Conservation (phyloP, 352 stramenopile genomes). For the Achlya hypogyna region DNA sequence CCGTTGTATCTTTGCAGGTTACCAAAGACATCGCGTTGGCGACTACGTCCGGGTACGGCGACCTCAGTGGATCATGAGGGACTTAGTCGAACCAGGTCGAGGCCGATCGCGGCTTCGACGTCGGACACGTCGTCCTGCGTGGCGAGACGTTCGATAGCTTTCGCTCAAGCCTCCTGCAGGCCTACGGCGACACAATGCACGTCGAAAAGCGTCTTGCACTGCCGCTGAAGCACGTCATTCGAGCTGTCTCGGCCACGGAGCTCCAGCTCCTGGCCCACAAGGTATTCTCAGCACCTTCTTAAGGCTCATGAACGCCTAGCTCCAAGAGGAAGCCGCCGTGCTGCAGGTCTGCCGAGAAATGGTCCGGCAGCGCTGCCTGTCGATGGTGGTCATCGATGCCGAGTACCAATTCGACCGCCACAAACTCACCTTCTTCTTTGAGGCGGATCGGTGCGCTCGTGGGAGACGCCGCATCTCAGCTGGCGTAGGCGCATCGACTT, state of each 20-base stretch:
- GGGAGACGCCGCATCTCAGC: background rate
- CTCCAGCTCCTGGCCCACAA: constrained; percentile 87
- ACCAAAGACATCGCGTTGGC: constrained; percentile 80
- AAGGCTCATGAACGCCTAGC: constrained; percentile 25
- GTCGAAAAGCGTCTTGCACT: constrained; percentile 58
- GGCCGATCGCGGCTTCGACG: constrained; percentile 95
- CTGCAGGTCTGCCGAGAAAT: constrained; percentile 96
- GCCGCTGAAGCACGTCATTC: constrained; percentile 88
- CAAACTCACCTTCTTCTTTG: constrained; percentile 99
- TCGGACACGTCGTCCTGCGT: constrained; percentile 88
- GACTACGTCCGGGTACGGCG: constrained; percentile 87
- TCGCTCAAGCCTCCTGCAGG: constrained; percentile 22
- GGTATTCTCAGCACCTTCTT: constrained; percentile 21
- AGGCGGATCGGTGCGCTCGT: constrained; percentile 82
- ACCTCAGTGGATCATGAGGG: background rate
- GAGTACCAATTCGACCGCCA: constrained; percentile 98
- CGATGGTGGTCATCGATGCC: constrained; percentile 97
- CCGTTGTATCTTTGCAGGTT: constrained; percentile 84
- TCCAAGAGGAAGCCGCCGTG: constrained; percentile 92
- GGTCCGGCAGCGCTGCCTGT: constrained; percentile 87
- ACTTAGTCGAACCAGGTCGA: constrained; percentile 74
- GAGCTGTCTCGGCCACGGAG: constrained; percentile 87
- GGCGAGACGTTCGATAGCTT: constrained; percentile 80
- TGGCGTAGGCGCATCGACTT: constrained; percentile 91
- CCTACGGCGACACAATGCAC: constrained; percentile 27